Evolutionary conservation across 768 basidiomycete genomes (phyloP).

Genomic region (Lentinula raphanica): DNA sequence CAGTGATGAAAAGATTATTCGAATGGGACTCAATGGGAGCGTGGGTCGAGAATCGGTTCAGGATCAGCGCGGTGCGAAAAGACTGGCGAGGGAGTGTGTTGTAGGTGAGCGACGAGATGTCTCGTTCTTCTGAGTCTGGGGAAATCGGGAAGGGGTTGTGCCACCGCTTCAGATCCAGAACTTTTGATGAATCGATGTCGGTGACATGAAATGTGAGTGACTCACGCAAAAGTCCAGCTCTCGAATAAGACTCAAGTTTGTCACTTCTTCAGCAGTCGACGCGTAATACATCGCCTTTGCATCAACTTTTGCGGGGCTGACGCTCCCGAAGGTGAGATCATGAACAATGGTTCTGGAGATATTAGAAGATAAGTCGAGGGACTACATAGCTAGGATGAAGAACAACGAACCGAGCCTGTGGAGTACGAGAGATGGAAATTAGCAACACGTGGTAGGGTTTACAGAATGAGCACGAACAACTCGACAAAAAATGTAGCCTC

Average conservation of each 20-base stretch:
- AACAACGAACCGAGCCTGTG: slow-evolving; percentile 23
- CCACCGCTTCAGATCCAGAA: slow-evolving; percentile 57
- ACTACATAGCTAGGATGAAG: not conserved
- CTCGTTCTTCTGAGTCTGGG: too few relatives aligned
- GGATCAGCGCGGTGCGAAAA: slow-evolving; percentile 72
- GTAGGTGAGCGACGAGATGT: slow-evolving; percentile 55
- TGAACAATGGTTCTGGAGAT: slow-evolving; percentile 57
- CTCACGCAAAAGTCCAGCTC: slow-evolving; percentile 52
- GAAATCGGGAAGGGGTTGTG: slow-evolving; percentile 63
- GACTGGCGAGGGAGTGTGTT: slow-evolving; percentile 65
- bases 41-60: slow-evolving; percentile 66
- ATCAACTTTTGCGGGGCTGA: slow-evolving; percentile 71
- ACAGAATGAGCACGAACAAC: slow-evolving; percentile 45
- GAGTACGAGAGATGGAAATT: slow-evolving; percentile 1
- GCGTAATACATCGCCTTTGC: slow-evolving; percentile 74
- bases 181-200: not conserved
- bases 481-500: slow-evolving; percentile 69
- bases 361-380: slow-evolving; percentile 4
- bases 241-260: slow-evolving; percentile 59
- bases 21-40: slow-evolving; percentile 69
- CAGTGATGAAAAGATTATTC: slow-evolving; percentile 62
- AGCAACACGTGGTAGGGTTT: not conserved
- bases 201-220: not conserved
- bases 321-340: slow-evolving; percentile 70
- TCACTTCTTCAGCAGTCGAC: slow-evolving; percentile 79